Conservation (phyloP, 2,329 filamentous ascomycete genomes). For the Pseudocercospora crystallina region DNA sequence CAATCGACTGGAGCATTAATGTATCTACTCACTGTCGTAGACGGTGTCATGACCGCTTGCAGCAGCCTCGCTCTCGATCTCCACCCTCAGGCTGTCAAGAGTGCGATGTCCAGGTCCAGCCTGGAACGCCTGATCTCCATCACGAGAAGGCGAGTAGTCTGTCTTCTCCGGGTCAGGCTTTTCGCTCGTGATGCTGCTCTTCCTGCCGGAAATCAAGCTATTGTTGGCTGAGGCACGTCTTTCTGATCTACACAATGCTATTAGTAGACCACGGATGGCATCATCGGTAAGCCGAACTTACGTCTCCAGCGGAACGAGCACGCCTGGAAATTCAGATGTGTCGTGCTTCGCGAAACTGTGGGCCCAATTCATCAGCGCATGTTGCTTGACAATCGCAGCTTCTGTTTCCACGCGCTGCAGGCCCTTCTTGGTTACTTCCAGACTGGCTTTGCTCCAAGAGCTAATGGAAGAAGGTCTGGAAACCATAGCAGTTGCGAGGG, state of each 20-base stretch:
- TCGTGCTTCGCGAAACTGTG: constrained; percentile 49
- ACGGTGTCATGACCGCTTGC: constrained; percentile 61
- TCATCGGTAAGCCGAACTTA: background rate
- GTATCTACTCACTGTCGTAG: constrained; percentile 69
- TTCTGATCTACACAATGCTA: background rate
- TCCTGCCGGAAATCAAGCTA: background rate
- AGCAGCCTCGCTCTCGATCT: constrained; percentile 62
- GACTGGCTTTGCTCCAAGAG: too few relatives aligned
- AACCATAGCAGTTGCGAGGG: too few relatives aligned
- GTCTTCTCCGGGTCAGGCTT: constrained; percentile 3
- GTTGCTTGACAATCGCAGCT: background rate
- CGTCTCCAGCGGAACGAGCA: constrained; percentile 51
- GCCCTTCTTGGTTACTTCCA: too few relatives aligned
- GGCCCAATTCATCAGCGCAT: background rate
- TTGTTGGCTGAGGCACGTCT: background rate
- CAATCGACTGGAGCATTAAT: background rate
- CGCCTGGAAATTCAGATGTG: constrained; percentile 51
- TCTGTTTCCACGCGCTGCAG: background rate
- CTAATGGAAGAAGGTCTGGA: too few relatives aligned
- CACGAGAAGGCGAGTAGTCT: background rate
- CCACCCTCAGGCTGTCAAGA: constrained; percentile 66
- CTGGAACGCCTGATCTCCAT: background rate
- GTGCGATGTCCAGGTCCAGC: constrained; percentile 43
- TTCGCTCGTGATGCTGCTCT: background rate
- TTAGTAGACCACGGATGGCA: background rate